Conservation (phyloP, 1,139 yeast species). For the Kodamaea derodonti region DNA sequence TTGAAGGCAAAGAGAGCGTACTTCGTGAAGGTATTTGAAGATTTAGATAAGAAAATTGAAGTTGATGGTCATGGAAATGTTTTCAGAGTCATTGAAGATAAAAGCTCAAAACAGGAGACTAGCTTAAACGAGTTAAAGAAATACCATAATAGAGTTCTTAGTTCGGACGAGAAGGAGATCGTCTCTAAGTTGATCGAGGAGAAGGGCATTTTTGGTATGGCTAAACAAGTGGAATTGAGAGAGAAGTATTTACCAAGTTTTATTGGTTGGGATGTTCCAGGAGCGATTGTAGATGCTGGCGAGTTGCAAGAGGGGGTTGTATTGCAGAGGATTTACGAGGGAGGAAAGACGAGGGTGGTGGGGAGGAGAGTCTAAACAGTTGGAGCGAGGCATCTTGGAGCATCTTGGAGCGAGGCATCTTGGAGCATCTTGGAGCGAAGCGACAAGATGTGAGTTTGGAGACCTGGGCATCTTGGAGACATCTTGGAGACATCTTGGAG, state of each 20-base stretch:
- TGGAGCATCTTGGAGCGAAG: too few species aligned
- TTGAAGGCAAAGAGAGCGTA: slow-evolving; percentile 1
- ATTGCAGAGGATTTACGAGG: slow-evolving; percentile 27
- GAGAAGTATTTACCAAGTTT: slow-evolving; percentile 29
- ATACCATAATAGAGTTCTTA: slow-evolving; percentile 21
- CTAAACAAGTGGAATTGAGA: slow-evolving; percentile 22
- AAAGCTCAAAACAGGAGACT: slow-evolving; percentile 16
- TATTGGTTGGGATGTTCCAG: slow-evolving; percentile 33
- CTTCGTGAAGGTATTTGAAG: slow-evolving; percentile 11
- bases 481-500: too few species aligned
- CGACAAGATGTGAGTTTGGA: too few species aligned
- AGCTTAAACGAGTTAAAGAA: slow-evolving; percentile 18
- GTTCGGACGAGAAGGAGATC: slow-evolving; percentile 21
- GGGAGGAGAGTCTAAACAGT: too few species aligned
- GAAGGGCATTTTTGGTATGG: slow-evolving; percentile 31
- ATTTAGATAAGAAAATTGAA: slow-evolving; percentile 21
- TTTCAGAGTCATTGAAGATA: slow-evolving; percentile 20
- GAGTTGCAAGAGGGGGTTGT: slow-evolving; percentile 33
- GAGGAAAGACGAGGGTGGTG: slow-evolving; percentile 25
- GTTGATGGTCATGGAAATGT: slow-evolving; percentile 29
- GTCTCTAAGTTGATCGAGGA: slow-evolving; percentile 27
- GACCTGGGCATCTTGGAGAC: too few species aligned
- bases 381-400: too few species aligned
- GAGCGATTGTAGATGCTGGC: slow-evolving; percentile 28
- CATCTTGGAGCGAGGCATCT: too few species aligned